Base-by-base conservation (phyloP, 2,329 filamentous ascomycete species). In the Colletotrichum eleusines region DNA sequence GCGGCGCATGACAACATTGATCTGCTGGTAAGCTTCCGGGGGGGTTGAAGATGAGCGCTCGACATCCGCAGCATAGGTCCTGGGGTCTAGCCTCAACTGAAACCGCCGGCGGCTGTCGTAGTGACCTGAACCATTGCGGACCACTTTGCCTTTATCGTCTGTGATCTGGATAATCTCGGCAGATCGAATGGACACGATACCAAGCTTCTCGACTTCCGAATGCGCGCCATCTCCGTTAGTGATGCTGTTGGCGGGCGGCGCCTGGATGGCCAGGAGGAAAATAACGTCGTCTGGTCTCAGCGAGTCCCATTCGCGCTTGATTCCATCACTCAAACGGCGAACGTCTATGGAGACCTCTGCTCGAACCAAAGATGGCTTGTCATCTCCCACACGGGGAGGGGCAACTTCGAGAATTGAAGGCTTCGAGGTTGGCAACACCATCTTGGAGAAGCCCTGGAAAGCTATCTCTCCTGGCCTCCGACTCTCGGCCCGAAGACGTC, bases 281-380 rank as follows among this genome's bases (percentile, higher is more conserved):
- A 99, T 90, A 1, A 96, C 92, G 80, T 99, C 97, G 74, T 95
- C 94, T 1, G 92, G 90, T 42, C 93, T 90, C 46, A 99, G 85
- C 5, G 91, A 89, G 76, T 98, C 96, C 96, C 96, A 99, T 77
- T 98, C 96, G 75, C 87, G 88, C 64, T 93, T 90, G 55, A 97
- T 85, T 63, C 90, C 88, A 33, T 94, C 91, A 63, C 90, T 89
- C n/a, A 98, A 82, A 63, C 91, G 90, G 75, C 92, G 91, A 63
- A 97, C 89, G 78, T 98, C 94, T 48, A 98, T 86, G 5, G 90
- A 87, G 57, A 99, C 90, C 80, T 99, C 96, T 20, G 94, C 94
- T 72, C 92, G 91, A 50, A 98, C 94, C 75, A 91, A 87, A 3
- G 94, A 92, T n/a, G 94, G 95, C 63, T 91, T 90, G 50, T 91